A percentile compares a stretch with the other conserved stretches of the same genome.
Conservation (phyloP, 495 filamentous ascomycete genomes). For the Annulohypoxylon maeteangense region DNA sequence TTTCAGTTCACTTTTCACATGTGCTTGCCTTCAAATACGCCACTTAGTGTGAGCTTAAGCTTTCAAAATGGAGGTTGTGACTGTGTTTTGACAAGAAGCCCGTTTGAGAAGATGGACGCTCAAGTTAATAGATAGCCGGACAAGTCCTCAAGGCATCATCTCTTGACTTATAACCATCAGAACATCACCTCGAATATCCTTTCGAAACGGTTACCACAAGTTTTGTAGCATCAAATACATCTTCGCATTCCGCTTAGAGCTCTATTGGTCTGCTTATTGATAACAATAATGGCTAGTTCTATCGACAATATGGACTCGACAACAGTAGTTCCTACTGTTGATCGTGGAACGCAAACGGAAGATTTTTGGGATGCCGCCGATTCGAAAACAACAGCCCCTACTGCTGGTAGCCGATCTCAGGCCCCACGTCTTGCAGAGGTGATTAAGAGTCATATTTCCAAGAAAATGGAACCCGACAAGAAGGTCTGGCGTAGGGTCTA, state of each 20-base stretch:
- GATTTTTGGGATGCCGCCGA: too few relatives aligned
- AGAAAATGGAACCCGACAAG: background rate
- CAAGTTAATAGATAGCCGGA: background rate
- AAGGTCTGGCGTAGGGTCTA: conserved; percentile 15
- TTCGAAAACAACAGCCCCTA: too few relatives aligned
- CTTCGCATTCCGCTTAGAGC: too few relatives aligned
- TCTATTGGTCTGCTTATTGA: too few relatives aligned
- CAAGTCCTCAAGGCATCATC: too few relatives aligned
- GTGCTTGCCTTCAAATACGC: conserved; percentile 16
- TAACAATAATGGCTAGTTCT: background rate
- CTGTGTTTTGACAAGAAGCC: background rate
- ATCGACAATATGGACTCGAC: conserved; percentile 2
- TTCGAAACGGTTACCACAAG: too few relatives aligned
- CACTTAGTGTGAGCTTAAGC: conserved; percentile 7
- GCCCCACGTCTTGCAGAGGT: too few relatives aligned
- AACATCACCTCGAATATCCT: too few relatives aligned
- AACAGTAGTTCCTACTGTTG: background rate
- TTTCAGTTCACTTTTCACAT: background rate
- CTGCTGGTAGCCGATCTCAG: too few relatives aligned
- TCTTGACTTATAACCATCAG: too few relatives aligned
- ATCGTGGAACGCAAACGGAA: background rate
- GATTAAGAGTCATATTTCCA: background rate
- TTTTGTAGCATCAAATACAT: too few relatives aligned
- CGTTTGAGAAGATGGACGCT: too few relatives aligned
- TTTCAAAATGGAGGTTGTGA: conserved; percentile 8